Evolutionary conservation across 2,329 filamentous ascomycete species (phyloP).

Genomic region (Massarina eburnea): DNA sequence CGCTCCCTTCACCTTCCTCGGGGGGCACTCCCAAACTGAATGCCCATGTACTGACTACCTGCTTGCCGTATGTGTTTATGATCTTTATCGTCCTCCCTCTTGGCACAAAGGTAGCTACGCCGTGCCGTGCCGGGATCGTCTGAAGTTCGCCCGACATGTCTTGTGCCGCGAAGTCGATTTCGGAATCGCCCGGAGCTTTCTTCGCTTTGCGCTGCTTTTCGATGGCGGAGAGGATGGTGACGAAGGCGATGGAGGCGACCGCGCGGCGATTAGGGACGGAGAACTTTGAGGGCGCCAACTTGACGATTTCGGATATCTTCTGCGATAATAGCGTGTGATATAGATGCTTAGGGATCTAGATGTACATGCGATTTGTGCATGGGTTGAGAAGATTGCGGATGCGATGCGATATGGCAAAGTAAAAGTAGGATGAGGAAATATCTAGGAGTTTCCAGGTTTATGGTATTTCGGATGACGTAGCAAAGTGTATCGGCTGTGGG

Average conservation of each 20-base stretch:
- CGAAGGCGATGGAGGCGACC: slow-evolving; percentile 37
- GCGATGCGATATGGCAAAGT: neutral
- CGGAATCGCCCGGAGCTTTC: slow-evolving; percentile 3
- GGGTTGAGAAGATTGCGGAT: neutral
- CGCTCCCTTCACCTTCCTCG: slow-evolving; percentile 29
- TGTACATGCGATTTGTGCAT: neutral
- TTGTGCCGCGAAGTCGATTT: slow-evolving; percentile 18
- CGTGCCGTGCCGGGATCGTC: slow-evolving; percentile 52
- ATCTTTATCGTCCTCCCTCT: slow-evolving; percentile 53
- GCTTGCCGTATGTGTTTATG: slow-evolving; percentile 53
- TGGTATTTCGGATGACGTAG: neutral
- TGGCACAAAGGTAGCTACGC: slow-evolving; percentile 54
- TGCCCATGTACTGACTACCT: slow-evolving; percentile 54
- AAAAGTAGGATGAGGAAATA: neutral
- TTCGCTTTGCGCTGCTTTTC: slow-evolving; percentile 36
- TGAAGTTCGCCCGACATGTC: slow-evolving; percentile 47
- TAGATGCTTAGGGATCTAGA: neutral
- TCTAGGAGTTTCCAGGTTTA: neutral
- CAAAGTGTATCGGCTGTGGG: neutral
- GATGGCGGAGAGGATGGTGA: slow-evolving; percentile 36
- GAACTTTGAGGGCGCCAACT: slow-evolving; percentile 2
- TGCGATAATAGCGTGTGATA: neutral
- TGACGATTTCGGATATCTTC: neutral
- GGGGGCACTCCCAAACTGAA: slow-evolving; percentile 52
- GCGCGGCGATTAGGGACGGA: slow-evolving; percentile 27